Conservation (phyloP, 2,329 filamentous ascomycete genomes). For the Alternaria sp. region DNA sequence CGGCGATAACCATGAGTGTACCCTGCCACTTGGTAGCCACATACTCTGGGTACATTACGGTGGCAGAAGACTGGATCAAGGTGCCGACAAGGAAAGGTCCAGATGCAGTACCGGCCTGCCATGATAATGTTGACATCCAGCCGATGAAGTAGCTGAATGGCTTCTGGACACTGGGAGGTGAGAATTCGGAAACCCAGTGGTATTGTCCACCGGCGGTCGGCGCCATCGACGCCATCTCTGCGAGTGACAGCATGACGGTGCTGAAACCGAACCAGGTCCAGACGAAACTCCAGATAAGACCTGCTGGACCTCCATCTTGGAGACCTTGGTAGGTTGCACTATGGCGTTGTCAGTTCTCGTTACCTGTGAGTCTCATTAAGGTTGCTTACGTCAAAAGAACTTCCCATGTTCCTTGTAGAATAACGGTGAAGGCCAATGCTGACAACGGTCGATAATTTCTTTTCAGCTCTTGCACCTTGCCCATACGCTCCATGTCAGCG, state of each 20-base stretch:
- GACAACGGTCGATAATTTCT: slow-evolving; percentile 47
- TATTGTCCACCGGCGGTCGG: slow-evolving; percentile 48
- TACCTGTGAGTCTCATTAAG: too few species aligned
- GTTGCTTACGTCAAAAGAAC: slow-evolving; percentile 41
- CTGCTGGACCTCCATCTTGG: slow-evolving; percentile 43
- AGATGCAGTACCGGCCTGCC: slow-evolving; percentile 61
- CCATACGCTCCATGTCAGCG: slow-evolving; percentile 46
- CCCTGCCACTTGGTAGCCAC: slow-evolving; percentile 57
- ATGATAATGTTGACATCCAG: slow-evolving; percentile 61
- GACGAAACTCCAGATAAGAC: slow-evolving; percentile 48
- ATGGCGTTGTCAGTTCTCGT: slow-evolving; percentile 8
- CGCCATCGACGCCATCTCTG: slow-evolving; percentile 50
- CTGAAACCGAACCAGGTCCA: slow-evolving; percentile 48
- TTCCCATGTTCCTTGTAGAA: slow-evolving; percentile 47
- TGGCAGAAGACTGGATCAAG: slow-evolving; percentile 56
- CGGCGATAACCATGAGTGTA: slow-evolving; percentile 59
- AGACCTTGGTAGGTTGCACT: slow-evolving; percentile 43
- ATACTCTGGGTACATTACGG: slow-evolving; percentile 56
- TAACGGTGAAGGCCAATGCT: slow-evolving; percentile 45
- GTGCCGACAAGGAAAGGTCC: slow-evolving; percentile 60
- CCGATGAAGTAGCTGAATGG: slow-evolving; percentile 46
- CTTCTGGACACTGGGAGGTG: slow-evolving; percentile 40
- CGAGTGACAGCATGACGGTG: slow-evolving; percentile 43
- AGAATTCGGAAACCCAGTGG: slow-evolving; percentile 49
- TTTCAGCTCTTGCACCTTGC: slow-evolving; percentile 45